Conservation (phyloP, 139 green algal genomes). For the Ettlia oleoabundans region DNA sequence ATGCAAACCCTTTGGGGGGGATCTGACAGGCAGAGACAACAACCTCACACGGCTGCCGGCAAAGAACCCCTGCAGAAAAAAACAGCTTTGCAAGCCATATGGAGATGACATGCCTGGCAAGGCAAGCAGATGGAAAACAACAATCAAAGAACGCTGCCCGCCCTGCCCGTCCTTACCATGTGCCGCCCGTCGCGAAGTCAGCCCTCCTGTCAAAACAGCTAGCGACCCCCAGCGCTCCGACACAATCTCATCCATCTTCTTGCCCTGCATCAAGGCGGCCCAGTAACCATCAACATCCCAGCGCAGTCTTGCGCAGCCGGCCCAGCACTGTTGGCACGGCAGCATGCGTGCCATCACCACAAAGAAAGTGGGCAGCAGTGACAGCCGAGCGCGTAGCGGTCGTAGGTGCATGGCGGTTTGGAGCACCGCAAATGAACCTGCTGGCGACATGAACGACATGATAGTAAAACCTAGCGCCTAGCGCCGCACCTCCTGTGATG, state of each 20-base stretch:
- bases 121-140: not conserved
- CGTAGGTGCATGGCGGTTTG: no score
- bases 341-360: no score
- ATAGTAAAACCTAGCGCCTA: not conserved
- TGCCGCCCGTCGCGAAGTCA: conserved; percentile 58
- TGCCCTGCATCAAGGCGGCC: conserved; percentile 19
- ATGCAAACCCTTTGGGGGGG: no score
- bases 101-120: no score
- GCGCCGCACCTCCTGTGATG: conserved; percentile 58
- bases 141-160: not conserved
- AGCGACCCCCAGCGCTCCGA: conserved; percentile 86
- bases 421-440: not conserved
- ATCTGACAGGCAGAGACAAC: no score
- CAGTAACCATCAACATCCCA: not conserved
- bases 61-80: no score
- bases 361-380: no score
- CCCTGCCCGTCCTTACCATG: conserved; percentile 38
- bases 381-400: no score
- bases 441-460: not conserved
- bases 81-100: no score
- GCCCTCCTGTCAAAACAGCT: conserved; percentile 52
- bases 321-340: no score
- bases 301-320: not conserved
- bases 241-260: conserved; percentile 63
- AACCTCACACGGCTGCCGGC: no score